Conservation (phyloP, 495 filamentous ascomycete species). For the Saxophila tyrrhenica region DNA sequence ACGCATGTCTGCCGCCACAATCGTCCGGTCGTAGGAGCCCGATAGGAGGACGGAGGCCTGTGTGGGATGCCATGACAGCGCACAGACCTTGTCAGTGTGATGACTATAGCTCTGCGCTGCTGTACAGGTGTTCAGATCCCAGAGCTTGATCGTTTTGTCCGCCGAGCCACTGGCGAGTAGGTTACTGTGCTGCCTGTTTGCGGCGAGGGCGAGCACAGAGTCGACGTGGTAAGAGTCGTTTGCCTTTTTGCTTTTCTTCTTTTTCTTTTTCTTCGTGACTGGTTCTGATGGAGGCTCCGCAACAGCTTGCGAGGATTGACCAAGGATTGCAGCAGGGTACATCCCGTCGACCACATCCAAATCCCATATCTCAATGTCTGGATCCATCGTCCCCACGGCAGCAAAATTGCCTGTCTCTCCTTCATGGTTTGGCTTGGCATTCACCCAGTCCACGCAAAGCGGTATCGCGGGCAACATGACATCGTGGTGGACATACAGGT, state of each 20-base stretch:
- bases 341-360: constrained; percentile 90
- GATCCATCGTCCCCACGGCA: constrained; percentile 92
- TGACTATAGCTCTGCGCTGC: constrained; percentile 87
- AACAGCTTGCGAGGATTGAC: constrained; percentile 55
- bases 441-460: constrained; percentile 88
- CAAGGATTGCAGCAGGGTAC: constrained; percentile 94
- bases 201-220: constrained; percentile 77
- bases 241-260: constrained; percentile 69
- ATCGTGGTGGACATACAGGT: constrained; percentile 98
- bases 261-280: constrained; percentile 65
- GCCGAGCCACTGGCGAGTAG: constrained; percentile 93
- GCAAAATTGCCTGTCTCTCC: constrained; percentile 59
- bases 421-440: constrained; percentile 67
- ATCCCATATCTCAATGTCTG: constrained; percentile 98
- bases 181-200: constrained; percentile 85
- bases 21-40: constrained; percentile 87
- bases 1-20: constrained; percentile 87
- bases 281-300: constrained; percentile 17
- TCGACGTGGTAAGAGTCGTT: constrained; percentile 93
- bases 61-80: constrained; percentile 78
- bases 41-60: constrained; percentile 81
- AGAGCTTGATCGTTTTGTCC: constrained; percentile 93
- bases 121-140: constrained; percentile 83
- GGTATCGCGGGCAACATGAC: constrained; percentile 98
- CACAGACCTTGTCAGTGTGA: constrained; percentile 94